phyloP scores from a whole-genome alignment of 1,139 yeast species.

The Candida pseudoviswanathii region DNA sequence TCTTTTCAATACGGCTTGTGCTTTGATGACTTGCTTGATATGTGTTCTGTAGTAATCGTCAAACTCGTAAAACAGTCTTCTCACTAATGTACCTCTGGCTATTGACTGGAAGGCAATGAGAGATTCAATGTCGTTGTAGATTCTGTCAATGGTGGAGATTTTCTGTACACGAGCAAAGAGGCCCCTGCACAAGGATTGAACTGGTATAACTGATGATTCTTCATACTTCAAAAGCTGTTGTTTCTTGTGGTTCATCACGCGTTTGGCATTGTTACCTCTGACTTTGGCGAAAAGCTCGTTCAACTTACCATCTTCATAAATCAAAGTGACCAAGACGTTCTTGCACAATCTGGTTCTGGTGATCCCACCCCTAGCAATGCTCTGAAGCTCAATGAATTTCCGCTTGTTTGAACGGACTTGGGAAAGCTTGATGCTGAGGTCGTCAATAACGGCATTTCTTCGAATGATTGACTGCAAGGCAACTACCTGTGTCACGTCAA shows the following conservation, averaged over 20 bases:
- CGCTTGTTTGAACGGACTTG: slow-evolving; percentile 18
- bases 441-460: slow-evolving; percentile 28
- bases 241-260: slow-evolving; percentile 23
- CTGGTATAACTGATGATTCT: slow-evolving; percentile 25
- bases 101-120: slow-evolving; percentile 52
- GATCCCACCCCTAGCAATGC: slow-evolving; percentile 55
- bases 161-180: slow-evolving; percentile 52
- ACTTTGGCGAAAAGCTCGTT: slow-evolving; percentile 45
- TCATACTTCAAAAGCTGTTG: slow-evolving; percentile 24
- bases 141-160: slow-evolving; percentile 54
- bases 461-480: slow-evolving; percentile 40
- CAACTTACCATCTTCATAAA: slow-evolving; percentile 41
- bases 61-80: slow-evolving; percentile 41
- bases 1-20: slow-evolving; percentile 77
- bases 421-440: slow-evolving; percentile 21
- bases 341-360: slow-evolving; percentile 49
- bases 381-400: slow-evolving; percentile 44
- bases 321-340: slow-evolving; percentile 42
- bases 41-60: slow-evolving; percentile 57
- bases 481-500: slow-evolving; percentile 22
- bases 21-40: slow-evolving; percentile 58
- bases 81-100: slow-evolving; percentile 46
- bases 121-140: slow-evolving; percentile 43
- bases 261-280: slow-evolving; percentile 47
- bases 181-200: slow-evolving; percentile 46